Evolutionary conservation across 1,284 basidiomycete species (phyloP), one percentile per base, ranked within the genome.

Genomic region (Microbotryum intermedium): DNA sequence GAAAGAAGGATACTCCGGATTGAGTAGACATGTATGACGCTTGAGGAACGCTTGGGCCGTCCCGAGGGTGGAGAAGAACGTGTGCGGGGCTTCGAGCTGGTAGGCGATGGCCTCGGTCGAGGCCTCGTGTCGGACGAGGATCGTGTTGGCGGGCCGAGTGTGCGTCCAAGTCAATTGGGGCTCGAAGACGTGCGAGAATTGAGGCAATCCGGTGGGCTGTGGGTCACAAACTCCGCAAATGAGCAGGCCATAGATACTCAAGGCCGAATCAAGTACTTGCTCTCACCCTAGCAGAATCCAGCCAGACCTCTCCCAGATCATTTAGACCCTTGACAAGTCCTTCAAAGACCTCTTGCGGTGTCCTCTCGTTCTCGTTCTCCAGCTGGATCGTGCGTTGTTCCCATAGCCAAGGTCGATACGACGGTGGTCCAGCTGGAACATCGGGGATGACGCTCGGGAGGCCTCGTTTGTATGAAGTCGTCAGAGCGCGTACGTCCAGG

Each of bases 291-390:
- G 74, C 72, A 8, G 77, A 78, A 57, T 80, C 79, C 1, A 80
- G 71, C 79, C 79, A 80, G 1, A 80, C 69, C 49, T 77, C 74
- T 3, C 78, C 79, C 0, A 78, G 65, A 3, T 61, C 60, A 55
- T 48, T 69, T 11, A 70, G 68, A 0, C 69, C 71, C 21, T 70
- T 69, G 21, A 78, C 70, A 2, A 77, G 59, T 0, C 61, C 61
- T 56, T 78, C 74, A 56, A 79, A 79, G 6, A 79, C 72, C 48
- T 73, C 70, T 25, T 72, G 67, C 16, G 76, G 52, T 71, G 29
- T 66, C 1, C 67, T 53, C 1, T 58, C 62, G 18, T 50, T 55
- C 2, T 71, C 71, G 0, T 65, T 20, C 2, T 60, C 57, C 23
- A 67, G 48, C 9, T 2, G 6, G 21, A 58, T 26, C 6, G 50